phyloP scores from a whole-genome alignment of 805 yeast species.

The Kregervanrija fluxuum region DNA sequence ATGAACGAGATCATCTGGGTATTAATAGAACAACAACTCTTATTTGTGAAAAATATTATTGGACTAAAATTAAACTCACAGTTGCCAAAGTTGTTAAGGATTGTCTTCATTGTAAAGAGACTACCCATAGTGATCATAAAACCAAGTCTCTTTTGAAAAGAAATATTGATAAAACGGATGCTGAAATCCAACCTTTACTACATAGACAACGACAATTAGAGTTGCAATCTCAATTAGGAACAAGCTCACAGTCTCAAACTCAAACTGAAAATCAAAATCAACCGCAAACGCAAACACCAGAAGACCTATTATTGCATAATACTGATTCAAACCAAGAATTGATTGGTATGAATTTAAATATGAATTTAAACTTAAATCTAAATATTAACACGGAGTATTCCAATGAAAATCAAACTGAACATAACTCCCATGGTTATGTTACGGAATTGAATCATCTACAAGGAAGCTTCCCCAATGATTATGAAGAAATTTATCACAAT shows the following conservation, averaged over 20 bases:
- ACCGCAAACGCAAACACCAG: constrained; percentile 2
- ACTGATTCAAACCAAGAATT: too few species aligned
- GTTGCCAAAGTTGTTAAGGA: constrained; percentile 71
- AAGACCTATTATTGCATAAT: too few species aligned
- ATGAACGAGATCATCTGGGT: constrained; percentile 67
- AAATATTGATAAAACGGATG: not conserved
- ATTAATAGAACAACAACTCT: constrained; percentile 79
- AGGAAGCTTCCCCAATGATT: too few species aligned
- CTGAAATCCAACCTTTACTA: not conserved
- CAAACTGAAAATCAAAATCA: not conserved
- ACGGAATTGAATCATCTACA: too few species aligned
- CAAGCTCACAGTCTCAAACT: not conserved
- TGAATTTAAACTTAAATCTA: too few species aligned
- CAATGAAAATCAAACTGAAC: too few species aligned
- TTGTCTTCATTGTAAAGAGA: constrained; percentile 67
- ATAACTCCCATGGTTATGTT: too few species aligned
- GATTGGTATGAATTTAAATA: not conserved
- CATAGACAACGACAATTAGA: not conserved
- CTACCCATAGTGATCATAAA: not conserved
- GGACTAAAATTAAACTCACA: constrained; percentile 87
- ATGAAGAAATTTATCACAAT: too few species aligned
- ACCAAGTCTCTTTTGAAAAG: too few species aligned
- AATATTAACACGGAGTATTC: too few species aligned
- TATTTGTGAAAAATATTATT: constrained; percentile 75
- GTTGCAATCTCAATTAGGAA: not conserved